These are phyloP conservation scores for Candida silvatica DNA, from an alignment of 805 yeast species.

Conservation along the genomic window DNA sequence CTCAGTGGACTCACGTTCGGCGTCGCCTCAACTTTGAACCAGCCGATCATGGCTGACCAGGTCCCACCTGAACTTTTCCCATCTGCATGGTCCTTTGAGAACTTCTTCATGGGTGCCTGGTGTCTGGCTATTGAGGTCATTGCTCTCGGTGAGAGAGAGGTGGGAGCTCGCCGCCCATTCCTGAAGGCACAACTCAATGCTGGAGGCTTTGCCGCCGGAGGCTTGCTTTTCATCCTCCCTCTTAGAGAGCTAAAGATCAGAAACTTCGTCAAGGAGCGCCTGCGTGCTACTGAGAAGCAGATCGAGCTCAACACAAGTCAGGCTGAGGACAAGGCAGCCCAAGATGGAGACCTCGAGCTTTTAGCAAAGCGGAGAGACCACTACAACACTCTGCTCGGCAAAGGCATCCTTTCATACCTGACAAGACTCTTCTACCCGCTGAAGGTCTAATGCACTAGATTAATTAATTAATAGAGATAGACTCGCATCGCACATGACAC, in stretches of 20 bases:
- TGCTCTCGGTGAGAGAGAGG: constrained; percentile 19
- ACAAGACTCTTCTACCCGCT: constrained; percentile 17
- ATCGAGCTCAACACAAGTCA: constrained; percentile 6
- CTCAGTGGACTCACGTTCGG: constrained; percentile 39
- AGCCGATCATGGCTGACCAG: constrained; percentile 23
- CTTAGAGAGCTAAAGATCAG: constrained; percentile 45
- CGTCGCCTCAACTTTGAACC: constrained; percentile 26
- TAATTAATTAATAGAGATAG: too few relatives aligned
- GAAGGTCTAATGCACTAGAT: constrained; percentile 10
- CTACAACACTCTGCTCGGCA: constrained; percentile 10
- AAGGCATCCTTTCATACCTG: constrained; percentile 12
- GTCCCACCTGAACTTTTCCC: constrained; percentile 20
- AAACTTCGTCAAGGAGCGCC: constrained; percentile 20
- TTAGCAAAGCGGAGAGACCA: constrained; percentile 7
- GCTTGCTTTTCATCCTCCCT: constrained; percentile 31
- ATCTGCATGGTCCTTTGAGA: constrained; percentile 23
- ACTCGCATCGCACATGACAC: background rate
- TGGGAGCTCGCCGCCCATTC: constrained; percentile 30
- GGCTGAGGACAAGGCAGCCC: background rate
- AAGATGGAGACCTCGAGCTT: constrained; percentile 1
- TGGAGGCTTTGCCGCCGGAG: constrained; percentile 41
- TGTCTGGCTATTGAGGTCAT: constrained; percentile 22
- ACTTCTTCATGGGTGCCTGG: constrained; percentile 21
- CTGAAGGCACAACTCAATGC: constrained; percentile 53
- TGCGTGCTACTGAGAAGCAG: constrained; percentile 7